Base-by-base conservation (phyloP, 1,284 basidiomycete genomes). In the Rhodotorula sp. region DNA sequence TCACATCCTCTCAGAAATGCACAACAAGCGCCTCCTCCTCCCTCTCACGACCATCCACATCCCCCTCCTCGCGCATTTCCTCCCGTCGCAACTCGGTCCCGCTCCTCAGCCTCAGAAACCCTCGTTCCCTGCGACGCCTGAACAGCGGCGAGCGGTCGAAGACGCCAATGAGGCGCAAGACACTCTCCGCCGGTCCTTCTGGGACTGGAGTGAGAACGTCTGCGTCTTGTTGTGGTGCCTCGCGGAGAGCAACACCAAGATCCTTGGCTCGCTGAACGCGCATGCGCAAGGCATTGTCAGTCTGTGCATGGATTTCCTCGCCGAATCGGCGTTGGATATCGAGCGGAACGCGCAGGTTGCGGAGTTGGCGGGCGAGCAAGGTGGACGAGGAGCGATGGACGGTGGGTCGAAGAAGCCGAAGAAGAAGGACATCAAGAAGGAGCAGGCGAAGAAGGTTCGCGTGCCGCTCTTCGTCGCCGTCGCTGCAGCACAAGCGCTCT, bases 201-300 rank as follows among this genome's bases (percentile, higher is more conserved):
- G 91, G 77, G 87, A 89, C 71, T 89, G 95, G 77, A 86, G 91
- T 5, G 93, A 96, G 75, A 95, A 93, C 80, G 86, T 94, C 37
- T 89, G 95, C 72, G 92, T 91, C 15, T 86, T 91, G 30, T 80
- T 97, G 40, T 96, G 94, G 94, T 93, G 91, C 81, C 84, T 97
- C 69, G 90, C 90, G 40, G 91, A 93, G 81, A 86, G 90, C 60
- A 75, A 62, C 61, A 76, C 65, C 46, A 75, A 75, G 63, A 73
- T 75, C 50, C 62, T 75, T 37, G 66, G 52, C 15, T 47, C 51
- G 13, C 50, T 75, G 37, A 75, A 75, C 55, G 59, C 48, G 16
- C 57, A 68, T 20, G 73, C 65, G 3, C 53, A 61, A 18, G 50
- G 52, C 7, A 61, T 75, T 20, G 65, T 75, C 50, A 60, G 56